A percentile compares a stretch with the other conserved stretches of the same genome.
These are phyloP conservation scores for Plasmodium ovale DNA, from an alignment of 169 alveolate genomes.

Conservation along the genomic window DNA sequence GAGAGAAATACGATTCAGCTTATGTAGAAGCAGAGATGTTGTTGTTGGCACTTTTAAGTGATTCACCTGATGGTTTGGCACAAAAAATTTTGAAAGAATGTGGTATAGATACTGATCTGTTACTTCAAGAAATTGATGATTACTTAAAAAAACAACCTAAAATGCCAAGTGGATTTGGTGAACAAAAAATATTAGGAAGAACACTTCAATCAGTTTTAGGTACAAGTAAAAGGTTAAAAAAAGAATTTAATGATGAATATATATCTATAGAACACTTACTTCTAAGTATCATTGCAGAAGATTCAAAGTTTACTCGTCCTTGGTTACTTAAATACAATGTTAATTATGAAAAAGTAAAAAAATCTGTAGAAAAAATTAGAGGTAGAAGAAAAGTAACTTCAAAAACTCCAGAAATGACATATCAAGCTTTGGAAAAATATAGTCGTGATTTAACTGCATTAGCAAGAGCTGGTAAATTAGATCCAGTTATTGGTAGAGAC, in stretches of 20 bases:
- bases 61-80: constrained; percentile 86
- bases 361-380: constrained; percentile 87
- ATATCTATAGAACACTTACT: constrained; percentile 88
- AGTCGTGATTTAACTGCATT: constrained; percentile 88
- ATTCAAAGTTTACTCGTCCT: constrained; percentile 89
- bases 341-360: constrained; percentile 86
- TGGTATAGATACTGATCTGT: constrained; percentile 82
- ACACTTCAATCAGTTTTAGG: constrained; percentile 87
- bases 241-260: constrained; percentile 89
- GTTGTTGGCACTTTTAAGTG: constrained; percentile 81
- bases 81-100: constrained; percentile 80
- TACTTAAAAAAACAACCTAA: constrained; percentile 87
- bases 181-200: constrained; percentile 89
- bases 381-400: constrained; percentile 90
- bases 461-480: constrained; percentile 90
- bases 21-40: constrained; percentile 92
- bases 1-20: constrained; percentile 85
- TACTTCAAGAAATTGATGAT: constrained; percentile 85
- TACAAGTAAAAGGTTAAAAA: constrained; percentile 84
- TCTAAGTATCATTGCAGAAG: constrained; percentile 89
- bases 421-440: constrained; percentile 85
- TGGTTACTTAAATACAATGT: constrained; percentile 85
- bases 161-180: constrained; percentile 91
- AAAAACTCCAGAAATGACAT: constrained; percentile 88
- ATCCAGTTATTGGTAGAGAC: constrained; percentile 92